phyloP scores from a whole-genome alignment of 495 filamentous ascomycete genomes.

The Penicillium nucicola region DNA sequence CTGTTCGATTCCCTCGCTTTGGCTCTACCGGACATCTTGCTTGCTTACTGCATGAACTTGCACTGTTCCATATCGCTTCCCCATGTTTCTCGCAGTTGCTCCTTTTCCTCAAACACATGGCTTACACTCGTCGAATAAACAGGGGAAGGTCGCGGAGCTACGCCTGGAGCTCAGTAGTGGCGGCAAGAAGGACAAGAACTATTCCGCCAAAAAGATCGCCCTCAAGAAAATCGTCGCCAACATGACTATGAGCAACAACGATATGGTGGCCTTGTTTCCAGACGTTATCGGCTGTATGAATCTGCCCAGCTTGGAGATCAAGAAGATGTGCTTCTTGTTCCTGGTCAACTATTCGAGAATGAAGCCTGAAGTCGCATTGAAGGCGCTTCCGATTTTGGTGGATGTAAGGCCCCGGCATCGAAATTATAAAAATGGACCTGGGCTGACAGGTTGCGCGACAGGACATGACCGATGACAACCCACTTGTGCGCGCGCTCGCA shows the following conservation, averaged over 20 bases:
- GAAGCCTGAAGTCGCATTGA: conserved; percentile 91
- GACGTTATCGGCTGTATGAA: conserved; percentile 95
- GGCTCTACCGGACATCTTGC: background rate
- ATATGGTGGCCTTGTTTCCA: conserved; percentile 96
- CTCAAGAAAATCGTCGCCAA: conserved; percentile 99
- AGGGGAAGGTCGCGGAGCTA: conserved; percentile 99
- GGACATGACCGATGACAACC: conserved; percentile 95
- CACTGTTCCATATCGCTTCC: background rate
- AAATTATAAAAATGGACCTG: background rate
- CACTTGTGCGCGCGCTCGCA: conserved; percentile 87
- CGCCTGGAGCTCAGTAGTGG: conserved; percentile 90
- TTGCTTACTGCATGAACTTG: background rate
- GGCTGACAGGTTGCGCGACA: conserved; percentile 28
- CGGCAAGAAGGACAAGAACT: conserved; percentile 98
- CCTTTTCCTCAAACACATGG: conserved; percentile 27
- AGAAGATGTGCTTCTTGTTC: conserved; percentile 99
- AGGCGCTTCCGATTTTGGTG: conserved; percentile 84
- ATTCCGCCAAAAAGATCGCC: conserved; percentile 94
- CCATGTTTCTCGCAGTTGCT: conserved; percentile 31
- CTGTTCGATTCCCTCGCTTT: conserved; percentile 1
- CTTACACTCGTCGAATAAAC: conserved; percentile 45
- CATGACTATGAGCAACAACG: conserved; percentile 99
- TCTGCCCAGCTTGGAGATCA: conserved; percentile 91
- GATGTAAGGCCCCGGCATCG: conserved; percentile 52
- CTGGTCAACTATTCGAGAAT: conserved; percentile 94